Conservation (phyloP, 176 grass and related monocot species). For the Oryza nivara region DNA sequence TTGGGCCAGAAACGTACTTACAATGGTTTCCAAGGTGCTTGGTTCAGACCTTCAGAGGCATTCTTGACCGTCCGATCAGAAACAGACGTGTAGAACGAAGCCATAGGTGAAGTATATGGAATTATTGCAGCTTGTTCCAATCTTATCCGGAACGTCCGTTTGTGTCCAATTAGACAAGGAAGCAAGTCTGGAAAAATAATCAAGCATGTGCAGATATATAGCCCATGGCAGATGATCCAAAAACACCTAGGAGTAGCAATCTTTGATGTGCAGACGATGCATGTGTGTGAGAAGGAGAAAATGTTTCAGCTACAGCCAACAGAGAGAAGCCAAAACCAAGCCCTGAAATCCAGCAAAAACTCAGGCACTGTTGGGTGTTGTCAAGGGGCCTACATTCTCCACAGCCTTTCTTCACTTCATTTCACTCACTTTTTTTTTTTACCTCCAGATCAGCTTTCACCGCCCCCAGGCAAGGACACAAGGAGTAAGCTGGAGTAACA, state of each 20-base stretch:
- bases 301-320: slow-evolving; percentile 29
- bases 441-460: slow-evolving; percentile 29
- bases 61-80: not conserved
- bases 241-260: not conserved
- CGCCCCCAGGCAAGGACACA: not conserved
- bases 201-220: slow-evolving; percentile 11
- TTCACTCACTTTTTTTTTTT: slow-evolving; percentile 4
- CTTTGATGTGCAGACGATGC: not conserved
- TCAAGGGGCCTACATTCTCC: slow-evolving; percentile 38
- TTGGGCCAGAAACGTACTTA: no score
- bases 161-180: not conserved
- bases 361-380: slow-evolving; percentile 33
- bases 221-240: not conserved
- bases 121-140: not conserved
- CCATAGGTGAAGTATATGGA: not conserved
- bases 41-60: not conserved
- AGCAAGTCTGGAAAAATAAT: not conserved
- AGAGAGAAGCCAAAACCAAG: slow-evolving; percentile 43
- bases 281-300: not conserved
- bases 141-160: not conserved
- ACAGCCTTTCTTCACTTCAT: not conserved
- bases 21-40: no score
- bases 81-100: not conserved
- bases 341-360: slow-evolving; percentile 42
- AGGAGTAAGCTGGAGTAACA: not conserved